Percentiles rank a stretch among this genome's conserved stretches.
phyloP scores from a whole-genome alignment of 495 filamentous ascomycete genomes.

The Podospora conica region DNA sequence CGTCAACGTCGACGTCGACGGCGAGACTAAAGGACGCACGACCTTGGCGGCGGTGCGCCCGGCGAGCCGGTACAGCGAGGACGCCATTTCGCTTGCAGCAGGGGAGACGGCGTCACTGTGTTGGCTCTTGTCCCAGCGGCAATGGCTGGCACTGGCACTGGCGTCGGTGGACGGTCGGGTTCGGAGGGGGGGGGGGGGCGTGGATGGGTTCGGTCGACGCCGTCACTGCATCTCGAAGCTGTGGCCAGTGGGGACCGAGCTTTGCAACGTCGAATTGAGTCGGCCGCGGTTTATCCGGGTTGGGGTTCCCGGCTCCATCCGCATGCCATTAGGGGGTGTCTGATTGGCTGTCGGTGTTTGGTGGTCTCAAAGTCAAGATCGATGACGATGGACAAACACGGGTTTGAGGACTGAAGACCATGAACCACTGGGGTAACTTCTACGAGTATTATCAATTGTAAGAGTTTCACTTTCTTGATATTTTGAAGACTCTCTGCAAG shows the following conservation, averaged over 20 bases:
- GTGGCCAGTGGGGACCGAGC: slow-evolving; percentile 4
- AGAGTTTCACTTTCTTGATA: neutral
- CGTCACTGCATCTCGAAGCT: slow-evolving; percentile 1
- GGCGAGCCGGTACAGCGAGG: slow-evolving; percentile 48
- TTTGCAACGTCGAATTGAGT: neutral
- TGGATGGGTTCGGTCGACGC: slow-evolving; percentile 7
- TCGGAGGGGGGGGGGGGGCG: slow-evolving; percentile 11
- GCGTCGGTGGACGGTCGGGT: slow-evolving; percentile 4
- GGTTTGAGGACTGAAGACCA: neutral
- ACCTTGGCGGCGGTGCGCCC: slow-evolving; percentile 51
- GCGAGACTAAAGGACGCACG: slow-evolving; percentile 26
- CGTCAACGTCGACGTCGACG: slow-evolving; percentile 11
- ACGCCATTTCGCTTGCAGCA: slow-evolving; percentile 32
- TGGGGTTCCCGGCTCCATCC: slow-evolving; percentile 1
- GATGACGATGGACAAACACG: neutral
- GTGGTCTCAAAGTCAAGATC: neutral
- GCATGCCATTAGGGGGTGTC: neutral
- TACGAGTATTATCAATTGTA: neutral
- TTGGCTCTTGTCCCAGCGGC: slow-evolving; percentile 26
- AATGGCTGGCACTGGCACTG: slow-evolving; percentile 13
- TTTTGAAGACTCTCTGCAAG: neutral
- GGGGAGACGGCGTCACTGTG: slow-evolving; percentile 2
- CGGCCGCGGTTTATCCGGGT: slow-evolving; percentile 8
- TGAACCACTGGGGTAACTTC: neutral
- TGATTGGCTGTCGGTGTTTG: neutral